Percentiles rank a stretch among this genome's conserved stretches.
Conservation (phyloP, 345 rosid genomes). For the Alliaria petiolata region DNA sequence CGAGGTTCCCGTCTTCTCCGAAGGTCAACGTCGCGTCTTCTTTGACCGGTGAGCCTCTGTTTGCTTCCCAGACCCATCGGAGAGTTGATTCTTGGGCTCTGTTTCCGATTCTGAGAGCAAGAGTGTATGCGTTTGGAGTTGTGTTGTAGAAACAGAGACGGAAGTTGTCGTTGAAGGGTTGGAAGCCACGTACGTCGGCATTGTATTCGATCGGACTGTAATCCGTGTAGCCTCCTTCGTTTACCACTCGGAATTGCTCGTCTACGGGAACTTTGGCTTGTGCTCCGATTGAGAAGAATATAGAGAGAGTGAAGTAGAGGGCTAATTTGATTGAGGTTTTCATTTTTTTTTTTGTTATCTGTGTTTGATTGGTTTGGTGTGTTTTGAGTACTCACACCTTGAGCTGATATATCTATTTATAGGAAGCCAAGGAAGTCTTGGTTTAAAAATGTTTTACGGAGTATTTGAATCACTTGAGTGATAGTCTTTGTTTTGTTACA, state of each 20-base stretch:
- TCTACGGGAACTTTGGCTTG: neutral
- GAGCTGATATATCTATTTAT: neutral
- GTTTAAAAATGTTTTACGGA: neutral
- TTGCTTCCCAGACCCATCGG: slow-evolving; percentile 63
- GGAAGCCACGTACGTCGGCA: neutral
- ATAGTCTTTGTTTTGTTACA: no score
- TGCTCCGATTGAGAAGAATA: neutral
- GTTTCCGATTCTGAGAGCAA: slow-evolving; percentile 39
- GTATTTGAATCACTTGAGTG: no score
- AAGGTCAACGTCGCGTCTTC: slow-evolving; percentile 44
- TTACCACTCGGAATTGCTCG: neutral
- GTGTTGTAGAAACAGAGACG: slow-evolving; percentile 45
- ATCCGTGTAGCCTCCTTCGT: slow-evolving; percentile 4
- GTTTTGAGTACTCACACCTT: neutral
- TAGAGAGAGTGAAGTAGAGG: neutral
- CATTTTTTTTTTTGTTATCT: neutral
- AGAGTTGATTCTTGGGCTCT: slow-evolving; percentile 20
- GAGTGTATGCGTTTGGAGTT: slow-evolving; percentile 45
- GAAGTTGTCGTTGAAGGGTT: slow-evolving; percentile 22
- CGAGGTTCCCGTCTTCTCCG: slow-evolving; percentile 44
- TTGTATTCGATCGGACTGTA: neutral
- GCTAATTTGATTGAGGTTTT: neutral
- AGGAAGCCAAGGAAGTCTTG: neutral
- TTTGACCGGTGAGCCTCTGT: slow-evolving; percentile 41
- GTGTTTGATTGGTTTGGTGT: neutral